Percentiles rank a stretch among this genome's conserved stretches.
Evolutionary conservation across 257 asterid genomes (phyloP).

Genomic region (Nicotiana benthamiana): DNA sequence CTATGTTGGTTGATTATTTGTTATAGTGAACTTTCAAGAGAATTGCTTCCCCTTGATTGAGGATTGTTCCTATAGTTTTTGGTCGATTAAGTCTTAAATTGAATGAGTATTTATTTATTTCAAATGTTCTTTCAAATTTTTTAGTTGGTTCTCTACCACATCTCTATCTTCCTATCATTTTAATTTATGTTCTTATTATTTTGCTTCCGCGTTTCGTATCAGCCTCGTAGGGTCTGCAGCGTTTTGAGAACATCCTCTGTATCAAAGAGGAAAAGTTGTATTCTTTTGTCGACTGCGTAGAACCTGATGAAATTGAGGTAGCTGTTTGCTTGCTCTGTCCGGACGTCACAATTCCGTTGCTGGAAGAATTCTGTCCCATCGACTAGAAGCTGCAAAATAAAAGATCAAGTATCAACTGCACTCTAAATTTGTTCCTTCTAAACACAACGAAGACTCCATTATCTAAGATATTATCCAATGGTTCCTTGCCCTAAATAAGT

Average conservation of each 20-base stretch:
- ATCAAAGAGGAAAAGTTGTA: conserved; percentile 91
- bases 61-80: too few relatives aligned
- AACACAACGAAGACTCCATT: neutral
- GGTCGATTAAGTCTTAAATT: too few relatives aligned
- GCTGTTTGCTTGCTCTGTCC: conserved; percentile 36
- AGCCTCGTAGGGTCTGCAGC: conserved; percentile 16
- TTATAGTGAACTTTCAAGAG: too few relatives aligned
- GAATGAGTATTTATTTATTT: too few relatives aligned
- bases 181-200: too few relatives aligned
- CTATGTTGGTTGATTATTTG: too few relatives aligned
- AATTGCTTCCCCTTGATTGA: too few relatives aligned
- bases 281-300: conserved; percentile 59
- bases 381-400: conserved; percentile 44
- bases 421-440: neutral
- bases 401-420: neutral
- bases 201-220: too few relatives aligned
- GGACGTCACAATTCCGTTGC: conserved; percentile 37
- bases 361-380: conserved; percentile 38
- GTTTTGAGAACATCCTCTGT: conserved; percentile 68
- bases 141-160: too few relatives aligned
- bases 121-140: too few relatives aligned
- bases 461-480: neutral
- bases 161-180: too few relatives aligned
- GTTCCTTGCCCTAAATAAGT: neutral
- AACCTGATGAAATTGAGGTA: conserved; percentile 35